Conservation (phyloP, 1,139 yeast genomes). For the Yamadazyma oceani region DNA sequence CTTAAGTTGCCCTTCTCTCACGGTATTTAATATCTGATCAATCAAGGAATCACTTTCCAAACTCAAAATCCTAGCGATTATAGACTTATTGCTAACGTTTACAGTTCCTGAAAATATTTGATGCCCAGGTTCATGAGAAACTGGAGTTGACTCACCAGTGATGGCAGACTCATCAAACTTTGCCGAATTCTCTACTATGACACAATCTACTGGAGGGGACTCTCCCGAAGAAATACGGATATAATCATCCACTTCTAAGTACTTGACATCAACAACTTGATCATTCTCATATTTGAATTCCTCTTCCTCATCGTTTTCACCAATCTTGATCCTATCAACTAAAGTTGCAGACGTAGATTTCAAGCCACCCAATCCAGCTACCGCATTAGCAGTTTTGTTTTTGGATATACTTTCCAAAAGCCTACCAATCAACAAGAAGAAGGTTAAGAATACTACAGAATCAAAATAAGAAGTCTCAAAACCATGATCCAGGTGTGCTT, state of each 20-base stretch:
- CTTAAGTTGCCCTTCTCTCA: constrained; percentile 70
- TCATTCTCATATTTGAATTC: constrained; percentile 29
- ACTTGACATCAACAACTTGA: constrained; percentile 44
- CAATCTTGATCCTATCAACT: constrained; percentile 30
- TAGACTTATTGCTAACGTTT: constrained; percentile 55
- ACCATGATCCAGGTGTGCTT: constrained; percentile 33
- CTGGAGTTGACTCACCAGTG: constrained; percentile 68
- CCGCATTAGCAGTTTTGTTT: constrained; percentile 65
- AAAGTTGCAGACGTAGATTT: constrained; percentile 54
- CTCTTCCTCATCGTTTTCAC: constrained; percentile 12
- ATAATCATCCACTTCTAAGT: constrained; percentile 62
- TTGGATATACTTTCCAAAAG: constrained; percentile 67
- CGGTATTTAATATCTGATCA: constrained; percentile 69
- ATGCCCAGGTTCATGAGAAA: constrained; percentile 52
- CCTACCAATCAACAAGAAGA: constrained; percentile 70
- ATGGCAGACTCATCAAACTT: constrained; percentile 76
- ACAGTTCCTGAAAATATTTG: constrained; percentile 74
- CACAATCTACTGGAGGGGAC: constrained; percentile 72
- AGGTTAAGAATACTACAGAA: constrained; percentile 72
- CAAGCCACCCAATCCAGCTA: constrained; percentile 51
- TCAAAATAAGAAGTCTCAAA: constrained; percentile 71
- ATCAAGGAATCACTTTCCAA: constrained; percentile 65
- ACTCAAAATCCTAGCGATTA: constrained; percentile 59
- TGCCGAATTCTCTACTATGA: constrained; percentile 54
- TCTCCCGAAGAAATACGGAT: constrained; percentile 64